Base-by-base conservation (phyloP, 495 filamentous ascomycete genomes). In the Lasiosphaeria ovina region DNA sequence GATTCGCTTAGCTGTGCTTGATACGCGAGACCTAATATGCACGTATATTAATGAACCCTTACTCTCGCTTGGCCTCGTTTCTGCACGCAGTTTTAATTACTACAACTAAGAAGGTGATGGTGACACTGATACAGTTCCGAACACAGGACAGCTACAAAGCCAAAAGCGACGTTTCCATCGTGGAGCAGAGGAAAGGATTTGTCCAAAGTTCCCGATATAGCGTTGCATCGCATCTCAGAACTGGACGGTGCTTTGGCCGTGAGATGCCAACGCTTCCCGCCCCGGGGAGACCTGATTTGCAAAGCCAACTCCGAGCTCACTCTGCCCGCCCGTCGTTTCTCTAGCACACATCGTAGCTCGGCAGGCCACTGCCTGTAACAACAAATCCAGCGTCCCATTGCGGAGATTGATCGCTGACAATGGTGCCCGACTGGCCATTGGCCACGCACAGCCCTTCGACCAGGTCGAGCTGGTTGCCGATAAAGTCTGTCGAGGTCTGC, bases 351-450 rank as follows among this genome's bases (percentile, higher is more conserved):
- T 75, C 69, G 56, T 73, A 78, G n/a, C 62, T 60, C 2, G 76
- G 76, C 35, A 78, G 58, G n/a, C 63, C 59, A 10, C 53, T 50
- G 1, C 72, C 73, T 0, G 62, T 51, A 40, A 67, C 67, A 0
- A 73, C 60, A 40, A 76, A 77, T 17, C 76, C 76, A 47, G 72
- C 74, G 48, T 78, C 60, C 74, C 75, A 78, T 62, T 77, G 69
- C 8, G 74, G 74, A 3, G 68, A 52, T 10, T 72, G 69, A 36
- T 67, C 56, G 54, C 72, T 69, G 9, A 78, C 69, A 40, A 78
- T 66, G 45, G 75, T 73, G 40, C 76, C 74, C 16, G 62, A 57
- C 61, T 76, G 67, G n/a, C 74, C 72, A 52, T 64, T 65, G 35
- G 64, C 53, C 31, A 77, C 66, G 51, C 76, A 78, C 24, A 77